Evolutionary conservation across 768 basidiomycete species (phyloP).

Genomic region (Coprinopsis marcescibilis): DNA sequence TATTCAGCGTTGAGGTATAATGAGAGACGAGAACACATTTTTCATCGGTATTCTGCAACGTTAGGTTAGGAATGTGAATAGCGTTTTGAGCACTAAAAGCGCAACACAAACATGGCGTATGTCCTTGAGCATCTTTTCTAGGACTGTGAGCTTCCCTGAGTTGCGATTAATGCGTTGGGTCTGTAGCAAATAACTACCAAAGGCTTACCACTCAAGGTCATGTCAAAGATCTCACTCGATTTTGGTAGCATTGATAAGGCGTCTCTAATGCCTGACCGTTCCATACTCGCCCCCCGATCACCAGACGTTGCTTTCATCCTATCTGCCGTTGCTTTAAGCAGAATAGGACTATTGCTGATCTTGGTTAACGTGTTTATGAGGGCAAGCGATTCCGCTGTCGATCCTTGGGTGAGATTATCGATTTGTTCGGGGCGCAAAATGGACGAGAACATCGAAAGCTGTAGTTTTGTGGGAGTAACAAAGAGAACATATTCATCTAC

Average conservation of each 20-base stretch:
- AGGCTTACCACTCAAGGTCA: conserved; percentile 72
- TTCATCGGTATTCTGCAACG: conserved; percentile 68
- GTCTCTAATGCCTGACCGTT: conserved; percentile 47
- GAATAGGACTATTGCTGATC: conserved; percentile 87
- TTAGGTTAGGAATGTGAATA: neutral
- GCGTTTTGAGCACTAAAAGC: neutral
- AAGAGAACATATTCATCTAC: conserved; percentile 99
- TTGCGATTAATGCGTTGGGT: neutral
- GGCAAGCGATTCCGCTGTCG: conserved; percentile 72
- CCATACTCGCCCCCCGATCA: conserved; percentile 24
- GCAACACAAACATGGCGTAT: conserved; percentile 47
- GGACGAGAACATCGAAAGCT: conserved; percentile 70
- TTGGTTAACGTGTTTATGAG: conserved; percentile 80
- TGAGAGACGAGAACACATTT: conserved; percentile 97
- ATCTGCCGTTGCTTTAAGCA: conserved; percentile 76
- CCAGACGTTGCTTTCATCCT: conserved; percentile 43
- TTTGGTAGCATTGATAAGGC: conserved; percentile 60
- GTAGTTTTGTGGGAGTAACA: conserved; percentile 79
- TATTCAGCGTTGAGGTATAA: conserved; percentile 89
- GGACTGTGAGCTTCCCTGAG: conserved; percentile 67
- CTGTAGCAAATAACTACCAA: too few relatives aligned
- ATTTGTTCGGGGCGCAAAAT: conserved; percentile 71
- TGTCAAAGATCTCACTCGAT: conserved; percentile 56
- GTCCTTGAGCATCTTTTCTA: conserved; percentile 56
- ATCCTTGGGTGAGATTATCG: conserved; percentile 61